A percentile compares a stretch with the other conserved stretches of the same genome.
Conservation (phyloP, 257 asterid genomes). For the Agastache rugosa region DNA sequence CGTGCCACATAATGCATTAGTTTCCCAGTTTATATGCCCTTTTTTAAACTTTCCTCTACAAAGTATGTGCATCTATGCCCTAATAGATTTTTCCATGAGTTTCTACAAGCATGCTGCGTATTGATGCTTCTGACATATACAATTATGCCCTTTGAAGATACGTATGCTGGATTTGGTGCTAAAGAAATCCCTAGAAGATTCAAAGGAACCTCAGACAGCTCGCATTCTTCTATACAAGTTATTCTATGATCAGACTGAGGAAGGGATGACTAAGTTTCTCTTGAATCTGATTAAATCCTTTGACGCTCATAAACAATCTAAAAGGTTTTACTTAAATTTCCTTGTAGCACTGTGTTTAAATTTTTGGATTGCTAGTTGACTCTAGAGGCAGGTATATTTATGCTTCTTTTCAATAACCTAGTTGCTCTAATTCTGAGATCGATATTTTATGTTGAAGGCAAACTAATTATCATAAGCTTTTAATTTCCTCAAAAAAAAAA, state of each 20-base stretch:
- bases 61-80: slow-evolving; percentile 27
- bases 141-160: slow-evolving; percentile 61
- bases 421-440: background rate
- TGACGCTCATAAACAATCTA: slow-evolving; percentile 83
- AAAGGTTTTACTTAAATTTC: slow-evolving; percentile 59
- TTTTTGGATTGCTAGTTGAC: slow-evolving; percentile 18
- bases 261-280: slow-evolving; percentile 88
- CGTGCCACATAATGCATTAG: slow-evolving; percentile 2
- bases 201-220: slow-evolving; percentile 87
- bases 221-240: slow-evolving; percentile 94
- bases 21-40: slow-evolving; percentile 14
- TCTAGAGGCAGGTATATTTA: slow-evolving; percentile 26
- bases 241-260: slow-evolving; percentile 98
- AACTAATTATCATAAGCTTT: too few relatives aligned
- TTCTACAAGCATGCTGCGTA: slow-evolving; percentile 26
- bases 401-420: background rate
- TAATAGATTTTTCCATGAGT: slow-evolving; percentile 11
- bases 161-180: slow-evolving; percentile 92
- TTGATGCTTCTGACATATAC: slow-evolving; percentile 43
- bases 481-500: too few relatives aligned
- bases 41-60: background rate
- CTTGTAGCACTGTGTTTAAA: slow-evolving; percentile 11
- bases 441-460: background rate
- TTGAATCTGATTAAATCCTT: slow-evolving; percentile 87
- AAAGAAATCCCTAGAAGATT: slow-evolving; percentile 77